Evolutionary conservation across 176 grass and related monocot genomes (phyloP).

Genomic region (Carex myosuroides): DNA sequence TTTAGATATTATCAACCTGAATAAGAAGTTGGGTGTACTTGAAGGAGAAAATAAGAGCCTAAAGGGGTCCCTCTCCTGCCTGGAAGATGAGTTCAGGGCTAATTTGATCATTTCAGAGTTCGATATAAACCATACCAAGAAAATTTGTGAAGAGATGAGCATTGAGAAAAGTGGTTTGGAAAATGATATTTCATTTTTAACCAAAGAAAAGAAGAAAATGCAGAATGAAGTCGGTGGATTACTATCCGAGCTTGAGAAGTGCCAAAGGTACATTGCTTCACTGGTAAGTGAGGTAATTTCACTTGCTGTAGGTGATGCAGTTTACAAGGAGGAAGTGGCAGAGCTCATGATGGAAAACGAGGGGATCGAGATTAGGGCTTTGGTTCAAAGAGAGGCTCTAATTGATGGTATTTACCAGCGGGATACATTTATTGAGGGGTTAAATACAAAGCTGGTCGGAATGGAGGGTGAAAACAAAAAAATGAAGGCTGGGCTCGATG

Average conservation of each 20-base stretch:
- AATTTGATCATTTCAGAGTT: conserved; percentile 57
- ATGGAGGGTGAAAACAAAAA: conserved; percentile 54
- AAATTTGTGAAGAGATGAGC: conserved; percentile 39
- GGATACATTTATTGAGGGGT: conserved; percentile 37
- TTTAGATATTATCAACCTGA: conserved; percentile 47
- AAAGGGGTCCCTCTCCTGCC: conserved; percentile 37
- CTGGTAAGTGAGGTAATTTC: conserved; percentile 43
- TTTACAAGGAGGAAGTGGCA: conserved; percentile 60
- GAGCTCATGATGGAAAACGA: conserved; percentile 44
- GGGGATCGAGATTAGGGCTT: conserved; percentile 34
- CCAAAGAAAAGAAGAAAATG: conserved; percentile 24
- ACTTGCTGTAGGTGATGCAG: conserved; percentile 37
- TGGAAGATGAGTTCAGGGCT: conserved; percentile 54
- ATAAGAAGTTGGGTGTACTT: conserved; percentile 30
- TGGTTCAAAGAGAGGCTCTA: conserved; percentile 37
- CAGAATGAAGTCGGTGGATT: conserved; percentile 27
- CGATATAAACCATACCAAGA: conserved; percentile 46
- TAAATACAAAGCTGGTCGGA: conserved; percentile 35
- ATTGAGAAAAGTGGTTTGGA: conserved; percentile 45
- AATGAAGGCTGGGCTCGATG: conserved; percentile 37
- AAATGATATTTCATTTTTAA: conserved; percentile 33
- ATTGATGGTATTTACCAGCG: conserved; percentile 32
- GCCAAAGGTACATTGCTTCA: conserved; percentile 39
- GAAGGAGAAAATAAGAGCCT: conserved; percentile 54
- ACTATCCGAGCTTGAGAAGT: conserved; percentile 40